Base-by-base conservation (phyloP, 148 eudicot species). In the Silene latifolia region DNA sequence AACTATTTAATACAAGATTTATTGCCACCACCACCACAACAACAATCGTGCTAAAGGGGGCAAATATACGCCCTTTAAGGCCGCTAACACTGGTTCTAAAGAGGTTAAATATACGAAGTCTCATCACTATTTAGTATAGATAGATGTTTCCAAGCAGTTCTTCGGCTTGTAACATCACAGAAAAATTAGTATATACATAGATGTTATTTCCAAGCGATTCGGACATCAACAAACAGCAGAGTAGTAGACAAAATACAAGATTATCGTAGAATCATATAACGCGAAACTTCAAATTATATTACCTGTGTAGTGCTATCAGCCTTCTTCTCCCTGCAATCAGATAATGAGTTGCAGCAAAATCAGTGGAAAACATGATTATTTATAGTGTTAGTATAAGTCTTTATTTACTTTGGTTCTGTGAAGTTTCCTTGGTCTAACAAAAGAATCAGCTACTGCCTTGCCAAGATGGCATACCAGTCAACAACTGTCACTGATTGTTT, bases 371-470 rank as follows among this genome's bases (percentile, higher is more conserved):
- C 25, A 47, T 60, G 53, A 42, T 77, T 27, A 71, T 53, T 51
- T 32, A 42, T 35, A 56, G 1, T 24, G 51, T 69, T 7, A 47
- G 27, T 51, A 1, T 7, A 39, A 47, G 19, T 58, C 64, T 72
- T 57, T 72, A 8, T n/a, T 10, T 8, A 29, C 39, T 35, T 39
- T 35, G 4, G 4, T 35, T 58, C 54, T 48, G 51, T 64, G 72
- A 69, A 69, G 72, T 69, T 69, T 69, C 72, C 24, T 48, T 68
- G 72, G 72, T 19, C 29, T 46, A 9, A 11, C 39, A 6, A 12
- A 68, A 47, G 57, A 20, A 21, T 20, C 54, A 35, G 4, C 39
- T 2, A 4, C n/a, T n/a, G n/a, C n/a, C n/a, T n/a, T 35, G 42
- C 42, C 42, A 35, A 35, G 42, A 35, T 35, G 42, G 42, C 42